These are phyloP conservation scores for Daldinia caldariorum DNA, from an alignment of 495 filamentous ascomycete species.

Conservation along the genomic window DNA sequence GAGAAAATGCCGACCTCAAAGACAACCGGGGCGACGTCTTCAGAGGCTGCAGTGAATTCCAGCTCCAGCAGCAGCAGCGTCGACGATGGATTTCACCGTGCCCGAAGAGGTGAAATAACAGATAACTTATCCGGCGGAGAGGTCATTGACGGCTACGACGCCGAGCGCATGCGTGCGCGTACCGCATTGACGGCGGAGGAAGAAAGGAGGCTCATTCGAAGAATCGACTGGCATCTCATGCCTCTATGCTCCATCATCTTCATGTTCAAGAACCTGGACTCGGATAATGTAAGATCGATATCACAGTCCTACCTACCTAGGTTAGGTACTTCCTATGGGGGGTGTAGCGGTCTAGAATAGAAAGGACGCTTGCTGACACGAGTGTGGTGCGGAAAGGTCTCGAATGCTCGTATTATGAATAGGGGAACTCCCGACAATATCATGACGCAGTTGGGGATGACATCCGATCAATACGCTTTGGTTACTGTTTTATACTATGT, in stretches of 20 bases:
- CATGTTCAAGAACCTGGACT: conserved; percentile 57
- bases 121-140: conserved; percentile 33
- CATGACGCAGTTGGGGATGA: conserved; percentile 53
- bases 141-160: conserved; percentile 53
- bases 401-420: conserved; percentile 56
- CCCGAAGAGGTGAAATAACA: conserved; percentile 37
- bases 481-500: conserved; percentile 50
- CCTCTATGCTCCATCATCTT: conserved; percentile 57
- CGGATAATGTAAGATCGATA: conserved; percentile 50
- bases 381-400: conserved; percentile 36
- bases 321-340: too few relatives aligned
- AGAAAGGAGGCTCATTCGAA: conserved; percentile 55
- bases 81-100: conserved; percentile 42
- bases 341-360: not conserved
- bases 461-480: conserved; percentile 48
- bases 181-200: conserved; percentile 52
- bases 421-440: conserved; percentile 54
- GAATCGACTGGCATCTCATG: conserved; percentile 60
- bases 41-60: conserved; percentile 24
- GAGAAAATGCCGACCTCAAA: conserved; percentile 35
- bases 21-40: conserved; percentile 39
- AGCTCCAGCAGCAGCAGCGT: conserved; percentile 34
- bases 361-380: not conserved
- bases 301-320: not conserved
- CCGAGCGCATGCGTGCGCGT: conserved; percentile 54